Percentiles rank a stretch among this genome's conserved stretches.
These are phyloP conservation scores for Musa schizocarpa DNA, from an alignment of 176 grass and related monocot species.

Conservation along the genomic window DNA sequence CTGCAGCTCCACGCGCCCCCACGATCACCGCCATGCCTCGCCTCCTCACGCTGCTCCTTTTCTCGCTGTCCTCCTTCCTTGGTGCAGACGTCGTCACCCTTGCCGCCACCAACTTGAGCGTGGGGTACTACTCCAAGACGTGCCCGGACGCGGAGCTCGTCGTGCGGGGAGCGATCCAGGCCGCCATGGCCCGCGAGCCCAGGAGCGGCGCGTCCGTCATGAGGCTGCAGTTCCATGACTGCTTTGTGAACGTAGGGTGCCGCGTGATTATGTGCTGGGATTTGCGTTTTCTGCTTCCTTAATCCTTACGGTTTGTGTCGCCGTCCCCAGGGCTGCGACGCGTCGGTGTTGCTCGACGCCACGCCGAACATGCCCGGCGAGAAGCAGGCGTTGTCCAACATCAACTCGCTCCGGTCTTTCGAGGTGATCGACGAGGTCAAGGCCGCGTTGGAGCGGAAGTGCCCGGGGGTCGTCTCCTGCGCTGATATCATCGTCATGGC, in stretches of 20 bases:
- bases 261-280: no score
- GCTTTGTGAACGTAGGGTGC: slow-evolving; percentile 76
- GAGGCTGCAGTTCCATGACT: slow-evolving; percentile 98
- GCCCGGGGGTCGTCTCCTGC: slow-evolving; percentile 58
- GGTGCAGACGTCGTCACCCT: slow-evolving; percentile 6
- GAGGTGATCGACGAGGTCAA: slow-evolving; percentile 80
- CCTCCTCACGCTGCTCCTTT: not conserved
- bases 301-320: not conserved
- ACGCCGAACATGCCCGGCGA: slow-evolving; percentile 62
- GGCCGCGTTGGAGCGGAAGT: slow-evolving; percentile 49
- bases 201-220: slow-evolving; percentile 88
- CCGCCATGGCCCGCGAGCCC: slow-evolving; percentile 44
- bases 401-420: slow-evolving; percentile 76
- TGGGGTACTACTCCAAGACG: slow-evolving; percentile 71
- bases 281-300: not conserved
- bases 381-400: slow-evolving; percentile 82
- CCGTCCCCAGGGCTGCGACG: slow-evolving; percentile 61
- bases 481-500: slow-evolving; percentile 51
- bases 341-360: slow-evolving; percentile 76
- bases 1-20: no score
- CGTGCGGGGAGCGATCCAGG: slow-evolving; percentile 49
- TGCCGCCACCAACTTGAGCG: slow-evolving; percentile 28
- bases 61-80: not conserved
- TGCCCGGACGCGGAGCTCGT: slow-evolving; percentile 64
- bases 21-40: not conserved